Conservation (phyloP, 2,329 filamentous ascomycete species). For the Lasiodiplodia sp. region DNA sequence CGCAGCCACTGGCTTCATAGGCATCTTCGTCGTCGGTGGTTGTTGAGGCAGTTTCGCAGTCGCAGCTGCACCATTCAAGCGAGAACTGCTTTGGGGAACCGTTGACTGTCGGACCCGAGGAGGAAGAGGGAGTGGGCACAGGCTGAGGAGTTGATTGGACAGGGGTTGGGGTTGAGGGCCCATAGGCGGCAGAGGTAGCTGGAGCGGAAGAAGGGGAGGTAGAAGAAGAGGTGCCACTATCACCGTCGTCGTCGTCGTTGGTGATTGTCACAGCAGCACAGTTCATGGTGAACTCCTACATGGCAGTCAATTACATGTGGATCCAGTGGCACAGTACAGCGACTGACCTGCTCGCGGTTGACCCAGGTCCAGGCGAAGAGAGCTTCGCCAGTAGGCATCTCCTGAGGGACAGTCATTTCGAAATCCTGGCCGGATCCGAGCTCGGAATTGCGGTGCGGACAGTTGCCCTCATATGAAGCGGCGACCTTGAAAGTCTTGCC, state of each 20-base stretch:
- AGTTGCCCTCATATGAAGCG: slow-evolving; percentile 56
- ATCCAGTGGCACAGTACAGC: slow-evolving; percentile 36
- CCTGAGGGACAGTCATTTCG: slow-evolving; percentile 53
- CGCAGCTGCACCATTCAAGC: slow-evolving; percentile 29
- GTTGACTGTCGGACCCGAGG: slow-evolving; percentile 31
- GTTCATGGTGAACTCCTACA: slow-evolving; percentile 52
- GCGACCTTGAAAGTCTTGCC: slow-evolving; percentile 55
- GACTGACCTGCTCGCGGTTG: slow-evolving; percentile 50
- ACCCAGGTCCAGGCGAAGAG: slow-evolving; percentile 58
- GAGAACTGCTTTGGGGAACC: slow-evolving; percentile 12
- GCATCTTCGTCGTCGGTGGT: slow-evolving; percentile 11
- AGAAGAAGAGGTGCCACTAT: background rate
- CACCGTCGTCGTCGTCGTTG: slow-evolving; percentile 25
- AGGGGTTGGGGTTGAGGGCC: background rate
- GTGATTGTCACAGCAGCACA: slow-evolving; percentile 55
- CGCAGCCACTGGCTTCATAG: slow-evolving; percentile 26
- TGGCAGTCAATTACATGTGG: background rate
- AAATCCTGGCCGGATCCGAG: slow-evolving; percentile 53
- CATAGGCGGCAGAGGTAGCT: slow-evolving; percentile 6
- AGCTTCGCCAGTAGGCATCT: slow-evolving; percentile 50
- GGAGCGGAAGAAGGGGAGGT: background rate
- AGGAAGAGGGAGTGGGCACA: slow-evolving; percentile 17
- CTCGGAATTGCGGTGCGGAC: slow-evolving; percentile 49
- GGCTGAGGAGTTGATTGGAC: slow-evolving; percentile 5
- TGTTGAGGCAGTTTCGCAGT: slow-evolving; percentile 6